Percentiles rank a stretch among this genome's conserved stretches.
phyloP scores from a whole-genome alignment of 306 rosid species.

The Casuarina cunninghamiana region DNA sequence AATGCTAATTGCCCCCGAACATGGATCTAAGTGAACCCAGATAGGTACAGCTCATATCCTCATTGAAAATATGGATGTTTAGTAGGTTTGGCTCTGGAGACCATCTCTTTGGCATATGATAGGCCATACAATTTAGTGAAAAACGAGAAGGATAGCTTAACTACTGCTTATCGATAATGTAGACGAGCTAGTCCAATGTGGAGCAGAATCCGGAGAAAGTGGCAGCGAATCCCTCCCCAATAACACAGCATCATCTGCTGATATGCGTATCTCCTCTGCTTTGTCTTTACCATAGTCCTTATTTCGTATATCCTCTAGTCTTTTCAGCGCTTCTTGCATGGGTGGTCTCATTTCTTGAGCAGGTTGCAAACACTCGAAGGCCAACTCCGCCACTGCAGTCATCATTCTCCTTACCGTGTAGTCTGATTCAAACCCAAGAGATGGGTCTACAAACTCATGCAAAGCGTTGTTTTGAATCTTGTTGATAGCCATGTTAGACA shows the following conservation, averaged over 20 bases:
- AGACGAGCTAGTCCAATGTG: slow-evolving; percentile 36
- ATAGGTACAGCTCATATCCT: slow-evolving; percentile 40
- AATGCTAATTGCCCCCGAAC: slow-evolving; percentile 3
- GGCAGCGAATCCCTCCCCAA: slow-evolving; percentile 48
- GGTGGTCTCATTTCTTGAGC: slow-evolving; percentile 67
- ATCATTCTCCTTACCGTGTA: slow-evolving; percentile 50
- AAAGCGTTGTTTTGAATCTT: slow-evolving; percentile 59
- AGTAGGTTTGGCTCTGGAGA: slow-evolving; percentile 11
- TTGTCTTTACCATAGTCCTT: slow-evolving; percentile 33
- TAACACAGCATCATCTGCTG: slow-evolving; percentile 43
- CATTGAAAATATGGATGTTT: slow-evolving; percentile 8
- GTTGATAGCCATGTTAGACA: slow-evolving; percentile 76
- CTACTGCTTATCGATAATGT: slow-evolving; percentile 55
- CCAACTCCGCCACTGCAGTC: slow-evolving; percentile 71
- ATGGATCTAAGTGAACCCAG: slow-evolving; percentile 20
- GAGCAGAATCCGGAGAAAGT: slow-evolving; percentile 53
- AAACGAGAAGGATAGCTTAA: slow-evolving; percentile 23
- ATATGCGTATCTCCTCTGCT: slow-evolving; percentile 50
- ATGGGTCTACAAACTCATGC: slow-evolving; percentile 64
- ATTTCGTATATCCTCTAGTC: slow-evolving; percentile 49
- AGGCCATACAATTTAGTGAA: slow-evolving; percentile 5
- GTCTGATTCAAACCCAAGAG: slow-evolving; percentile 65
- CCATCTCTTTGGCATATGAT: slow-evolving; percentile 9
- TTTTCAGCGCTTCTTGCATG: slow-evolving; percentile 57
- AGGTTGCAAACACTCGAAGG: slow-evolving; percentile 72